Evolutionary conservation across 257 asterid genomes (phyloP).

Genomic region (Datura wrightii): DNA sequence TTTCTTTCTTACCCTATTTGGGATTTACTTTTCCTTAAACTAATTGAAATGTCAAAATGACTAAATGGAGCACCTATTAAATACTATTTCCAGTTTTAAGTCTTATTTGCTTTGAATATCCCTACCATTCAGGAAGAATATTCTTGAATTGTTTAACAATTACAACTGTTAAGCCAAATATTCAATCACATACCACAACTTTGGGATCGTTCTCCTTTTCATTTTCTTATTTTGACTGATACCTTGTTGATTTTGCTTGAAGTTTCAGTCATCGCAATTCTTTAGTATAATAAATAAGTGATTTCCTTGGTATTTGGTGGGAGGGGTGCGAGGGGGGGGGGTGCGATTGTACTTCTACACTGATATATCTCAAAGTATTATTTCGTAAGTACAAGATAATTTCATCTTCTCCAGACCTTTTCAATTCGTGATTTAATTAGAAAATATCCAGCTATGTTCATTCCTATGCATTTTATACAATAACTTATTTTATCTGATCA

Average conservation of each 20-base stretch:
- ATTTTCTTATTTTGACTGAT: slow-evolving; percentile 44
- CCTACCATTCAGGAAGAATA: slow-evolving; percentile 57
- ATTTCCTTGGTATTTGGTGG: neutral
- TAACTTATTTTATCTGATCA: no score
- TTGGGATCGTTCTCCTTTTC: slow-evolving; percentile 49
- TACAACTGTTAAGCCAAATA: slow-evolving; percentile 37
- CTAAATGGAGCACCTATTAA: slow-evolving; percentile 9
- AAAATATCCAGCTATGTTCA: no score
- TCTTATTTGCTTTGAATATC: slow-evolving; percentile 46
- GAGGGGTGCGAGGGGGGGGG: no score
- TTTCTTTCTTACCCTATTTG: neutral
- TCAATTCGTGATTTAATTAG: neutral
- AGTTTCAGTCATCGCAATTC: neutral
- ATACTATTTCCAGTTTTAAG: neutral
- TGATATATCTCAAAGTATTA: no score
- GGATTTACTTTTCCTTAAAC: slow-evolving; percentile 1
- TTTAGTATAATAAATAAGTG: neutral
- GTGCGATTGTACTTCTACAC: no score
- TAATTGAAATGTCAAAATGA: neutral
- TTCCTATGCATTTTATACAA: no score
- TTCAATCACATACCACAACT: slow-evolving; percentile 28
- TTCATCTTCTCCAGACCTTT: no score
- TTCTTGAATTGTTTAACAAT: slow-evolving; percentile 46
- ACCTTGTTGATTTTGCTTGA: neutral
- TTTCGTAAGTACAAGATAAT: no score